Conservation (phyloP, 768 basidiomycete species). For the Russula dissimulans region DNA sequence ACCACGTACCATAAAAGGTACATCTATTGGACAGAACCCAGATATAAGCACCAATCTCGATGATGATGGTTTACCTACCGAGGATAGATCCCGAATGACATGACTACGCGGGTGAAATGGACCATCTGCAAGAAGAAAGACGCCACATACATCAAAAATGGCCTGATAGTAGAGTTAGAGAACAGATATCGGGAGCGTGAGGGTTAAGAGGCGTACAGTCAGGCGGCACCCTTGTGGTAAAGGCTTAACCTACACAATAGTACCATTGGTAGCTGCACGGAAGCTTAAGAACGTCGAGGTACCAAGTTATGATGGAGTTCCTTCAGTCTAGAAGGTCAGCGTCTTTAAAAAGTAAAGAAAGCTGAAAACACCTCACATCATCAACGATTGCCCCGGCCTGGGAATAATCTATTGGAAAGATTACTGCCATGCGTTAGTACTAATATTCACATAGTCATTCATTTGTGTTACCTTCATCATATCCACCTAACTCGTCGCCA, state of each 20-base stretch:
- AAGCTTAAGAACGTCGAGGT: not conserved
- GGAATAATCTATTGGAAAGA: conserved; percentile 43
- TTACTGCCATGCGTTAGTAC: conserved; percentile 21
- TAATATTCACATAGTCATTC: not conserved
- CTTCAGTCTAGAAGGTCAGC: not conserved
- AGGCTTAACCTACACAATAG: conserved; percentile 24
- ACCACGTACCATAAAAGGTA: conserved; percentile 10
- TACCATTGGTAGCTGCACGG: not conserved
- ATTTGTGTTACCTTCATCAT: conserved; percentile 25
- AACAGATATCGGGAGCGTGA: not conserved
- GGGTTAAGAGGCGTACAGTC: conserved; percentile 24
- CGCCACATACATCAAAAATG: conserved; percentile 15
- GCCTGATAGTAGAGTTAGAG: conserved; percentile 2
- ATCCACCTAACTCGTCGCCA: conserved; percentile 35
- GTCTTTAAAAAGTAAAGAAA: not conserved
- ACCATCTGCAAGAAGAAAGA: not conserved
- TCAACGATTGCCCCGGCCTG: conserved; percentile 39
- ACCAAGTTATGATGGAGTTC: conserved; percentile 16
- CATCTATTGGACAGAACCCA: not conserved
- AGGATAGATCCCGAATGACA: conserved; percentile 38
- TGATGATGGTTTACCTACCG: conserved; percentile 18
- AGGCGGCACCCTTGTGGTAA: conserved; percentile 43
- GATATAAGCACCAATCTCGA: not conserved
- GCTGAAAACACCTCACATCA: conserved; percentile 30
- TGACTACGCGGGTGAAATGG: conserved; percentile 20